phyloP scores from a whole-genome alignment of 495 filamentous ascomycete species.

The Aspergillus bridgeri region DNA sequence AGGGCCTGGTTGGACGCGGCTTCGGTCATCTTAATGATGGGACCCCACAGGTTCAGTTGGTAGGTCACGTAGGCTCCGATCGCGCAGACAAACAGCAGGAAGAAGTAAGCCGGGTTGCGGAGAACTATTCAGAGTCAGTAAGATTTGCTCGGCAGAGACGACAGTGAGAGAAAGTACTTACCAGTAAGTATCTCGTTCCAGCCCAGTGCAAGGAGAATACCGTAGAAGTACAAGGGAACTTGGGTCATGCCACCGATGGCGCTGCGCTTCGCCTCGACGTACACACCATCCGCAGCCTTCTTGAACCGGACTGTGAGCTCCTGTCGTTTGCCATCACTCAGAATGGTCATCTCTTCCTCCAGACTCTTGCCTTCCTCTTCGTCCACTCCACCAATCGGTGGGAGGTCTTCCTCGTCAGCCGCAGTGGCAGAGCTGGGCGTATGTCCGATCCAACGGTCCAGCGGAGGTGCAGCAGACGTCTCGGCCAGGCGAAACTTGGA shows the following conservation, averaged over 20 bases:
- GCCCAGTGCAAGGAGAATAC: slow-evolving; percentile 77
- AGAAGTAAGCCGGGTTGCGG: slow-evolving; percentile 88
- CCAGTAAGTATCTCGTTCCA: slow-evolving; percentile 96
- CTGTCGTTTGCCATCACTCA: slow-evolving; percentile 80
- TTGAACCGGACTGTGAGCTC: slow-evolving; percentile 94
- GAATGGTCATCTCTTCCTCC: slow-evolving; percentile 92
- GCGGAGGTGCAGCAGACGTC: slow-evolving; percentile 70
- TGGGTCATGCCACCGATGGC: slow-evolving; percentile 94
- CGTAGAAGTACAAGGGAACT: slow-evolving; percentile 93
- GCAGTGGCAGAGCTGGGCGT: slow-evolving; percentile 71
- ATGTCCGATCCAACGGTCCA: slow-evolving; percentile 76
- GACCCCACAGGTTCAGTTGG: slow-evolving; percentile 89
- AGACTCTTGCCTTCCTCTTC: slow-evolving; percentile 90
- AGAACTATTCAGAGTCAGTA: slow-evolving; percentile 56
- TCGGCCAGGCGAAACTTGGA: slow-evolving; percentile 73
- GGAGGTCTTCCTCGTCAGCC: slow-evolving; percentile 84
- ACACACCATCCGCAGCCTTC: slow-evolving; percentile 95
- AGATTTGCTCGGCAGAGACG: not conserved
- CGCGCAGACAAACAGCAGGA: slow-evolving; percentile 73
- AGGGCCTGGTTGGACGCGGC: slow-evolving; percentile 82
- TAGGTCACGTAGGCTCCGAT: slow-evolving; percentile 83
- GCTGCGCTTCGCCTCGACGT: slow-evolving; percentile 93
- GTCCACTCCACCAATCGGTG: slow-evolving; percentile 84
- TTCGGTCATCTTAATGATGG: slow-evolving; percentile 89
- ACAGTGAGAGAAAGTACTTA: slow-evolving; percentile 41